A percentile compares a stretch with the other conserved stretches of the same genome.
phyloP scores from a whole-genome alignment of 2,329 filamentous ascomycete species.

The Fusarium virguliforme region DNA sequence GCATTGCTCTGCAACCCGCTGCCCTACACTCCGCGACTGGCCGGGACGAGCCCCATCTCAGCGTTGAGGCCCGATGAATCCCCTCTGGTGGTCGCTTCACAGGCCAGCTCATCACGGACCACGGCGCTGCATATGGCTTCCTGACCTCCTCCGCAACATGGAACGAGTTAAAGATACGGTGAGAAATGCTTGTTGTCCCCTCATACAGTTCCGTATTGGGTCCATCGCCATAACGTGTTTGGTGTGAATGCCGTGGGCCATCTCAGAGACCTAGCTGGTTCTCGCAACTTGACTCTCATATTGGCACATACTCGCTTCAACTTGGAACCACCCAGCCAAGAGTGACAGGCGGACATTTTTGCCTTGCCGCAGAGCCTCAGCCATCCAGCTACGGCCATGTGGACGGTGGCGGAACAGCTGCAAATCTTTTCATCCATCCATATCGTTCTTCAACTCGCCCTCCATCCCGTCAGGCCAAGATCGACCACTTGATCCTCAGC shows the following conservation, averaged over 20 bases:
- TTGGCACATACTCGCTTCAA: constrained; percentile 36
- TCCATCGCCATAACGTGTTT: neutral
- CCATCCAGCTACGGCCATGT: constrained; percentile 42
- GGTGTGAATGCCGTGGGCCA: neutral
- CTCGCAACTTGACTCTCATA: constrained; percentile 19
- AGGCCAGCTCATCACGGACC: constrained; percentile 37
- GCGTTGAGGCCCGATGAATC: constrained; percentile 44
- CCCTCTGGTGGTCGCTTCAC: neutral
- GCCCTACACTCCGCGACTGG: constrained; percentile 44
- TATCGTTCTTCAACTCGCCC: neutral
- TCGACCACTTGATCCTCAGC: neutral
- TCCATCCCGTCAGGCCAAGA: constrained; percentile 6
- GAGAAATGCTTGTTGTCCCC: constrained; percentile 6
- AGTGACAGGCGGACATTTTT: constrained; percentile 18
- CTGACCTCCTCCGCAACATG: constrained; percentile 11
- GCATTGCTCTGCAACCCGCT: constrained; percentile 36
- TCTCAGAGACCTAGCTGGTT: neutral
- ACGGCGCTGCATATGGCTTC: constrained; percentile 17
- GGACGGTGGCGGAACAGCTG: constrained; percentile 34
- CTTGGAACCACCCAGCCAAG: constrained; percentile 40
- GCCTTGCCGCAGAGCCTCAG: constrained; percentile 47
- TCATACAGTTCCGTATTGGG: neutral
- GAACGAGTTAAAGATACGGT: neutral
- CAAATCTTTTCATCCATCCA: constrained; percentile 7
- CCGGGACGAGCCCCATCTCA: constrained; percentile 41